Evolutionary conservation across 2,329 filamentous ascomycete species (phyloP).

Genomic region (Trichophaea hybrida): DNA sequence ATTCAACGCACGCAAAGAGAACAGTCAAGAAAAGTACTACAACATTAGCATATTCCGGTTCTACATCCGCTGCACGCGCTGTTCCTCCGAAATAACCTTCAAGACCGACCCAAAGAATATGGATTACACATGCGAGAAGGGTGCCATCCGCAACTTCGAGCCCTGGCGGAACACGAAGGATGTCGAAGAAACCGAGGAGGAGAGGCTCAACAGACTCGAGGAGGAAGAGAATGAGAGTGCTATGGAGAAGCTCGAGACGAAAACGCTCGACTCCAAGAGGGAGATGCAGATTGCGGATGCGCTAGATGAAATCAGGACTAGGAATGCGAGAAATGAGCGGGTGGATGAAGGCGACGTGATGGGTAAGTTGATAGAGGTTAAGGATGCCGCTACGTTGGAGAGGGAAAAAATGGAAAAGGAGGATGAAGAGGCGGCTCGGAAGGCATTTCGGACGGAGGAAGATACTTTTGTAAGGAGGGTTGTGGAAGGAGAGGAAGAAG

Average conservation of each 20-base stretch:
- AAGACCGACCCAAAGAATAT: conserved; percentile 89
- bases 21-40: conserved; percentile 78
- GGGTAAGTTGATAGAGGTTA: conserved; percentile 40
- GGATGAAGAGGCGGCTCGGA: conserved; percentile 65
- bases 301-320: conserved; percentile 79
- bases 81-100: conserved; percentile 77
- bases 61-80: conserved; percentile 80
- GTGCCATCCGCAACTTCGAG: conserved; percentile 86
- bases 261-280: conserved; percentile 78
- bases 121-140: conserved; percentile 69
- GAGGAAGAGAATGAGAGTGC: conserved; percentile 64
- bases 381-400: conserved; percentile 44
- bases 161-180: conserved; percentile 62
- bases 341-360: conserved; percentile 51
- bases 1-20: conserved; percentile 92
- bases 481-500: conserved; percentile 28
- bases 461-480: conserved; percentile 27
- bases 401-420: conserved; percentile 57
- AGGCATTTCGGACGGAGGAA: conserved; percentile 49
- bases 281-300: conserved; percentile 97
- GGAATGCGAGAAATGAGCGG: conserved; percentile 68
- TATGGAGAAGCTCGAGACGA: conserved; percentile 89
- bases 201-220: conserved; percentile 72
- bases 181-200: conserved; percentile 71
- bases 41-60: conserved; percentile 78